Percentiles rank a stretch among this genome's conserved stretches.
Evolutionary conservation across 805 yeast species (phyloP).

Genomic region (Maudiozyma serrabonitensis): DNA sequence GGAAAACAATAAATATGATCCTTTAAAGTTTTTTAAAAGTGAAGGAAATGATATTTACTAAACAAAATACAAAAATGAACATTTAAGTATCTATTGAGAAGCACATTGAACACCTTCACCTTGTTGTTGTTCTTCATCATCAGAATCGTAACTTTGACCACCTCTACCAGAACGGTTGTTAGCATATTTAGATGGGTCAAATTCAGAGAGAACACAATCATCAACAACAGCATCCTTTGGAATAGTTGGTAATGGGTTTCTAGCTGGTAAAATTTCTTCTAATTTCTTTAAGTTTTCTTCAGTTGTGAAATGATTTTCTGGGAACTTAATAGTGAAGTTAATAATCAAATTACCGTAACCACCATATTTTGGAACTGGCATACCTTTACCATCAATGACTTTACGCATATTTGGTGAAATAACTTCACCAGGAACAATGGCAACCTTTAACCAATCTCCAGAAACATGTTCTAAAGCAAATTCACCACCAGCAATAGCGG

Average conservation of each 20-base stretch:
- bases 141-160: constrained; percentile 37
- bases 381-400: constrained; percentile 88
- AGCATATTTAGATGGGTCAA: constrained; percentile 53
- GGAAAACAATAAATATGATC: not conserved
- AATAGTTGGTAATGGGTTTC: constrained; percentile 42
- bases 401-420: constrained; percentile 75
- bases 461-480: constrained; percentile 80
- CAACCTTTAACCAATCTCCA: constrained; percentile 81
- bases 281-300: constrained; percentile 68
- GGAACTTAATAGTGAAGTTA: constrained; percentile 85
- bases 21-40: not conserved
- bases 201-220: constrained; percentile 64
- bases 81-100: constrained; percentile 47
- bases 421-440: constrained; percentile 85
- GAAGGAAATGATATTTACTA: not conserved
- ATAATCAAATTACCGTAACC: constrained; percentile 80
- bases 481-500: constrained; percentile 95
- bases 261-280: constrained; percentile 71
- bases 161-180: constrained; percentile 32
- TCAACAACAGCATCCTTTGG: constrained; percentile 73
- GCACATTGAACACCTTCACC: constrained; percentile 61
- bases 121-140: constrained; percentile 41
- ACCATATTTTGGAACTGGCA: constrained; percentile 89
- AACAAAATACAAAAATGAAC: not conserved
- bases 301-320: constrained; percentile 56